Conservation (phyloP, 2,329 filamentous ascomycete species). For the Paracoccidioides lutzii region DNA sequence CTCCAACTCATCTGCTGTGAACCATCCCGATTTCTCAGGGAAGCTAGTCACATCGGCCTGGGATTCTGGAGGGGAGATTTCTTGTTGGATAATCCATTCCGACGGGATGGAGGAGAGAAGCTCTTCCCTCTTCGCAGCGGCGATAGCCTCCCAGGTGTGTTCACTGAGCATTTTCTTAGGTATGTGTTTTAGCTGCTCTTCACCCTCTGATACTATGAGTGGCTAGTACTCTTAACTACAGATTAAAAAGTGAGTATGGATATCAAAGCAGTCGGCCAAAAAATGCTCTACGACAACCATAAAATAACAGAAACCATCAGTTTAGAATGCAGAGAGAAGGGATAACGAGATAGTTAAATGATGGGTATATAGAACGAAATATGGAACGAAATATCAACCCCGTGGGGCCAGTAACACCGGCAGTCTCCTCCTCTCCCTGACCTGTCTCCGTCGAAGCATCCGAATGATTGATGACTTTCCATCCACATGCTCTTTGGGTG, state of each 20-base stretch:
- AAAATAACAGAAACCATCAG: background rate
- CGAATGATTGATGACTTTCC: background rate
- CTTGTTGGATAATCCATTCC: constrained; percentile 26
- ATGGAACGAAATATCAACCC: background rate
- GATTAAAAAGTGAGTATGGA: background rate
- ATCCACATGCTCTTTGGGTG: background rate
- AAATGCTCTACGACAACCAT: background rate
- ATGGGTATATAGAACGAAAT: background rate
- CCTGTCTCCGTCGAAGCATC: background rate
- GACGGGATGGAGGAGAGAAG: constrained; percentile 26
- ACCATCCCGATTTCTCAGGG: constrained; percentile 11
- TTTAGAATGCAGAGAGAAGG: background rate
- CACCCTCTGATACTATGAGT: background rate
- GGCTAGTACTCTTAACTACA: background rate
- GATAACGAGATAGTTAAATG: background rate
- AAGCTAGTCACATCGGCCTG: constrained; percentile 9
- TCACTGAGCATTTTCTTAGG: constrained; percentile 5
- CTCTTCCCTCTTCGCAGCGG: constrained; percentile 27
- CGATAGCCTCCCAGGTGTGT: constrained; percentile 20
- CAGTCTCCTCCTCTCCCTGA: background rate
- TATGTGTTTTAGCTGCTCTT: background rate
- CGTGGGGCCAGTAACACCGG: background rate
- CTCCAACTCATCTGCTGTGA: constrained; percentile 9
- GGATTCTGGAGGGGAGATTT: constrained; percentile 8
- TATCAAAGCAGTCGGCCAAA: background rate